Evolutionary conservation across 1,139 yeast species (phyloP).

Genomic region (Magnusiomyces suaveolens): DNA sequence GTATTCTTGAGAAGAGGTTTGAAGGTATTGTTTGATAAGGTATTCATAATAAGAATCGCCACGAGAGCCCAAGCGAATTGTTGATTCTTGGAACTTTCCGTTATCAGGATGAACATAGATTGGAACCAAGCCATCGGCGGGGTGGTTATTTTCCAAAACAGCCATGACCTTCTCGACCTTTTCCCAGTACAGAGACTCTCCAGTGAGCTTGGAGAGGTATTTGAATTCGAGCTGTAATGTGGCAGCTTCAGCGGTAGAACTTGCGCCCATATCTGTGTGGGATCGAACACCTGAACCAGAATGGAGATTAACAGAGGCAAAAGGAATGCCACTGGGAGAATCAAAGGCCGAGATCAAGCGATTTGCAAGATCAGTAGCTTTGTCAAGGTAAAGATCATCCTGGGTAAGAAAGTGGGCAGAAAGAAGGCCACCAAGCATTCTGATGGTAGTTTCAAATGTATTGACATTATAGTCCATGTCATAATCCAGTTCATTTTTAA

Average conservation of each 20-base stretch:
- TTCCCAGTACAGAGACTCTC: slow-evolving; percentile 70
- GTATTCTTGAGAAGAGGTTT: slow-evolving; percentile 53
- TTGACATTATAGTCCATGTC: slow-evolving; percentile 68
- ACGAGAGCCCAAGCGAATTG: slow-evolving; percentile 76
- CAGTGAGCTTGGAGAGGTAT: slow-evolving; percentile 70
- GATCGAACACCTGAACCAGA: slow-evolving; percentile 51
- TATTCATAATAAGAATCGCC: slow-evolving; percentile 94
- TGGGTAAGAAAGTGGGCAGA: slow-evolving; percentile 68
- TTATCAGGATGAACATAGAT: slow-evolving; percentile 67
- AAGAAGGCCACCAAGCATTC: slow-evolving; percentile 86
- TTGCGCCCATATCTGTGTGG: slow-evolving; percentile 57
- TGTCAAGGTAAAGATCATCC: slow-evolving; percentile 63
- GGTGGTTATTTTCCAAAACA: slow-evolving; percentile 49
- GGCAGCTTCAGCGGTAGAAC: slow-evolving; percentile 85
- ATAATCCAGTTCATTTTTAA: slow-evolving; percentile 46
- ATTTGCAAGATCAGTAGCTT: slow-evolving; percentile 61
- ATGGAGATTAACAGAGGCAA: slow-evolving; percentile 63
- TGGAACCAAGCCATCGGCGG: slow-evolving; percentile 74
- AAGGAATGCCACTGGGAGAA: slow-evolving; percentile 60
- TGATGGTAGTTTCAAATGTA: slow-evolving; percentile 84
- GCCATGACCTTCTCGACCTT: slow-evolving; percentile 61
- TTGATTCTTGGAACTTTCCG: slow-evolving; percentile 54
- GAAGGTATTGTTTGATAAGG: slow-evolving; percentile 74
- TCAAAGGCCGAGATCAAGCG: slow-evolving; percentile 56
- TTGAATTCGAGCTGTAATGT: slow-evolving; percentile 85